phyloP scores from a whole-genome alignment of 495 filamentous ascomycete genomes.

The Penicillium robsamsonii region DNA sequence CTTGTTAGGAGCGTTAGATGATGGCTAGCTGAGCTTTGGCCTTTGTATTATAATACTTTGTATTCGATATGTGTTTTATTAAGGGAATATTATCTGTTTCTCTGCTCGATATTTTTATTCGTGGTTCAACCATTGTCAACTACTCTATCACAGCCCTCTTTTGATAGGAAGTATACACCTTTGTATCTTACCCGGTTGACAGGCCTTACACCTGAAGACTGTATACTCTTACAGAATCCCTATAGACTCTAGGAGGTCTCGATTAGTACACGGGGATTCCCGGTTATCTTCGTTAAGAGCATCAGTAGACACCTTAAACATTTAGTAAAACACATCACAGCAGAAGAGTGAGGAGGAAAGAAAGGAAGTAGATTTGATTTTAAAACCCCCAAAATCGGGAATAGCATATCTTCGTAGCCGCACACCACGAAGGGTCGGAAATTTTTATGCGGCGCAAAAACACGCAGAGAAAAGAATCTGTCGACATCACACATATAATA shows the following conservation, averaged over 20 bases:
- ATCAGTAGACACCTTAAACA: no score
- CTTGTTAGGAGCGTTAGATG: not conserved
- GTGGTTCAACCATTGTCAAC: not conserved
- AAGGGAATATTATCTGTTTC: not conserved
- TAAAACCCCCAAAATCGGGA: not conserved
- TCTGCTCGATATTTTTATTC: not conserved
- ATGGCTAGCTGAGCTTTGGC: not conserved
- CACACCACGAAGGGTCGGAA: not conserved
- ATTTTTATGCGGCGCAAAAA: constrained; percentile 4
- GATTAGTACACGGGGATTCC: no score
- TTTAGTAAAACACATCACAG: no score
- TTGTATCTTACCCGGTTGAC: no score
- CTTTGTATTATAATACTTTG: constrained; percentile 6
- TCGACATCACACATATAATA: constrained; percentile 3
- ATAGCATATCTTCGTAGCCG: constrained; percentile 3
- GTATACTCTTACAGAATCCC: no score
- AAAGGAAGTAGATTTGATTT: not conserved
- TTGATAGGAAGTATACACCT: not conserved
- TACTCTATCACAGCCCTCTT: not conserved
- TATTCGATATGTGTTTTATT: not conserved
- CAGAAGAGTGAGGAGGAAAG: no score
- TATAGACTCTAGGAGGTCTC: no score
- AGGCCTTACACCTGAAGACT: no score
- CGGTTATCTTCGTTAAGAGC: no score
- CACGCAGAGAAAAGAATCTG: not conserved